Conservation (phyloP, 768 basidiomycete genomes). For the Pulveroboletus sp. region DNA sequence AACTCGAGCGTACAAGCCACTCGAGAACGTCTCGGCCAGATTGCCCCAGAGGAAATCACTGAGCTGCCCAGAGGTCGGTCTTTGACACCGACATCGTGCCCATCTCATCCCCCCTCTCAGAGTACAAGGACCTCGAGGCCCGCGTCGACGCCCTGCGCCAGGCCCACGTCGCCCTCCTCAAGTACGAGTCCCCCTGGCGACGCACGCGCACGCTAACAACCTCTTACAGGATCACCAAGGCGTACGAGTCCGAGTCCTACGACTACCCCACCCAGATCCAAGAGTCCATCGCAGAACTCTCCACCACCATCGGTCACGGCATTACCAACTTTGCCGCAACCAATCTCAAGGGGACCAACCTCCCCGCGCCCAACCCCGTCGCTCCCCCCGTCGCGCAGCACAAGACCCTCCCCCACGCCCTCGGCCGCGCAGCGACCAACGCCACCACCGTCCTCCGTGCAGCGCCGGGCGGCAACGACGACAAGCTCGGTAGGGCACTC, state of each 20-base stretch:
- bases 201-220: not conserved
- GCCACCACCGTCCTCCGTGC: constrained; percentile 49
- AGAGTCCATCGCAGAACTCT: constrained; percentile 72
- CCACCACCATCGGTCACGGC: constrained; percentile 65
- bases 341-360: constrained; percentile 85
- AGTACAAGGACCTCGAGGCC: constrained; percentile 94
- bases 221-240: constrained; percentile 66
- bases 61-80: constrained; percentile 82
- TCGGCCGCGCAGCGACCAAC: constrained; percentile 72
- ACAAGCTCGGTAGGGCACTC: constrained; percentile 75
- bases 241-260: constrained; percentile 83
- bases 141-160: constrained; percentile 88
- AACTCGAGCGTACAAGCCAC: constrained; percentile 82
- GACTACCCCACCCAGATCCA: constrained; percentile 89
- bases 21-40: constrained; percentile 83
- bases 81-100: not conserved
- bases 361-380: constrained; percentile 65
- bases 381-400: constrained; percentile 60
- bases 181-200: constrained; percentile 41
- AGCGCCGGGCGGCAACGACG: constrained; percentile 46
- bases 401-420: constrained; percentile 96
- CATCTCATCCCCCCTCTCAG: constrained; percentile 39
- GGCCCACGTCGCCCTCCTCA: constrained; percentile 74
- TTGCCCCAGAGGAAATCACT: constrained; percentile 89
- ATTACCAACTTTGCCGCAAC: constrained; percentile 81